These are phyloP conservation scores for Babesia sp. DNA, from an alignment of 169 alveolate genomes.

Conservation along the genomic window DNA sequence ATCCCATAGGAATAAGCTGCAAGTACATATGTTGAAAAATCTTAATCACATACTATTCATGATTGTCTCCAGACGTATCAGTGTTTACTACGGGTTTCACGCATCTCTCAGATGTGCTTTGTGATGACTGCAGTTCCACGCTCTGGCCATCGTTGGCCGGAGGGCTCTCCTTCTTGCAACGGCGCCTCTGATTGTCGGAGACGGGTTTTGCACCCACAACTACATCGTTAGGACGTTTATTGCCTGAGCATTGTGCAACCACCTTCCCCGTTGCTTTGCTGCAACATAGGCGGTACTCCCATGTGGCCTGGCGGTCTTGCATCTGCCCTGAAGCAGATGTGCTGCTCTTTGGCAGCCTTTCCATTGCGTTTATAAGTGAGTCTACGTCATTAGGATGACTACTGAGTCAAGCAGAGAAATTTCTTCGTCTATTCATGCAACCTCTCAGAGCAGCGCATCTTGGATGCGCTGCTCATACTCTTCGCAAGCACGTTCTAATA, in stretches of 20 bases:
- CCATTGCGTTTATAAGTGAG: background rate
- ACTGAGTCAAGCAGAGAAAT: constrained; percentile 6
- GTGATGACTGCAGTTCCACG: background rate
- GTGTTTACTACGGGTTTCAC: background rate
- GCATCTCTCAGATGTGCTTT: background rate
- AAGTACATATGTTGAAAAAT: background rate
- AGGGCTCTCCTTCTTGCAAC: constrained; percentile 9
- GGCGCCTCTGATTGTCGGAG: constrained; percentile 12
- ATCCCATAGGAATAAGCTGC: constrained; percentile 61
- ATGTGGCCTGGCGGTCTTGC: background rate
- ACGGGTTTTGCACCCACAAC: background rate
- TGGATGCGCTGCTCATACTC: constrained; percentile 16
- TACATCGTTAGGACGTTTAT: constrained; percentile 1
- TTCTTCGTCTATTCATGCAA: constrained; percentile 1
- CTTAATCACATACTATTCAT: constrained; percentile 6
- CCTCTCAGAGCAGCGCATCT: constrained; percentile 17
- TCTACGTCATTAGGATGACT: background rate
- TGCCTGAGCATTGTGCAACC: background rate
- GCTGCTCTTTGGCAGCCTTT: background rate
- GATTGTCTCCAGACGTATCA: background rate
- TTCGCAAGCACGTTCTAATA: constrained; percentile 1
- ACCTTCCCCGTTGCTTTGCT: background rate
- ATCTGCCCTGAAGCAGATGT: constrained; percentile 8
- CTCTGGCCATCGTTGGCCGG: background rate
- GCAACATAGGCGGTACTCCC: background rate